A percentile compares a stretch with the other conserved stretches of the same genome.
These are phyloP conservation scores for Moesziomyces parantarcticus DNA, from an alignment of 1,284 basidiomycete species.

Conservation along the genomic window DNA sequence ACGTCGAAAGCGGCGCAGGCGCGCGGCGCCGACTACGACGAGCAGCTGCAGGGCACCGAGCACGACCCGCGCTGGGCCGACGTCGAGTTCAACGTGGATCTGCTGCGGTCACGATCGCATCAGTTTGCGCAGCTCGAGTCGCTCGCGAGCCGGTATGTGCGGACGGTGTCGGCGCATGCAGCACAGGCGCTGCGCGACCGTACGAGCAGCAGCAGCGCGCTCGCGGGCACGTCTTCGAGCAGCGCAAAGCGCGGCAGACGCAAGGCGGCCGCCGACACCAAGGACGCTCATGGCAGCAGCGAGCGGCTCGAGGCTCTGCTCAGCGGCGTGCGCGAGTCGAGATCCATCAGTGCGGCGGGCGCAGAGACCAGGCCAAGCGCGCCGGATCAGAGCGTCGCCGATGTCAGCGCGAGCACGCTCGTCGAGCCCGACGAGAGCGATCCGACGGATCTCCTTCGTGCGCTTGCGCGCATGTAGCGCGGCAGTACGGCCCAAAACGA, in stretches of 20 bases:
- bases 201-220: conserved; percentile 34
- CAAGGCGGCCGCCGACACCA: conserved; percentile 17
- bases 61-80: conserved; percentile 49
- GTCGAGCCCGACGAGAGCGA: conserved; percentile 54
- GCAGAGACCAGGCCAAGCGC: conserved; percentile 8
- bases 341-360: conserved; percentile 14
- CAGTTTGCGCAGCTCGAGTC: conserved; percentile 49
- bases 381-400: conserved; percentile 25
- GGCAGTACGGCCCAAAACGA: no score
- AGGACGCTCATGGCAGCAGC: conserved; percentile 16
- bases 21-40: conserved; percentile 5
- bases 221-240: conserved; percentile 24
- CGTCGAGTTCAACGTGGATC: conserved; percentile 51
- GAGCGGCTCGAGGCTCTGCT: conserved; percentile 48
- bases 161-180: conserved; percentile 47
- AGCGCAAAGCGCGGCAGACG: conserved; percentile 30
- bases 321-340: conserved; percentile 48
- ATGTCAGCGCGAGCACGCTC: conserved; percentile 25
- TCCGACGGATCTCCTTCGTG: conserved; percentile 43
- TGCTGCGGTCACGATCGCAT: conserved; percentile 44
- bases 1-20: conserved; percentile 32
- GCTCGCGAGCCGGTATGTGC: conserved; percentile 41
- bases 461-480: conserved; percentile 34
- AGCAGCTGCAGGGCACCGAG: conserved; percentile 47
- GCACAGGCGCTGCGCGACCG: conserved; percentile 51